A percentile compares a stretch with the other conserved stretches of the same genome.
phyloP scores from a whole-genome alignment of 73 alveolate species.

The Urostyla sp. region DNA sequence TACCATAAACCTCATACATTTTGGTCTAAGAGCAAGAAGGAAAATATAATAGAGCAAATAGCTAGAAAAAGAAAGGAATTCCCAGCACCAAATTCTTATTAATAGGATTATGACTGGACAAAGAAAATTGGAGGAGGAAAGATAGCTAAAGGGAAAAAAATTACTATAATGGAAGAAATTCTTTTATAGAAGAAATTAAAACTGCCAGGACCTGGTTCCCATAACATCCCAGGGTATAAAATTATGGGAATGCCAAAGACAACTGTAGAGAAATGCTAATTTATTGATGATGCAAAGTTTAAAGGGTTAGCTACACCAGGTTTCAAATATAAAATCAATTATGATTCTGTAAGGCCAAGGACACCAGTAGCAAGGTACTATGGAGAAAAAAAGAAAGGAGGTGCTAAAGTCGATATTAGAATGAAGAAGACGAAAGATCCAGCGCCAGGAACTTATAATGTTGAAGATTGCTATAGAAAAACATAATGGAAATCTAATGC shows the following conservation, averaged over 20 bases:
- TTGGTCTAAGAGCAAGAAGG: conserved; percentile 55
- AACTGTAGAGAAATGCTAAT: conserved; percentile 20
- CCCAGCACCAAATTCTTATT: conserved; percentile 38
- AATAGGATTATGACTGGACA: conserved; percentile 30
- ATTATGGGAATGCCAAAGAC: conserved; percentile 12
- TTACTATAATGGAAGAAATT: conserved; percentile 27
- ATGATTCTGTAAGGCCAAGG: conserved; percentile 38
- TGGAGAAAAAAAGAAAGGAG: neutral
- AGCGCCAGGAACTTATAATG: conserved; percentile 53
- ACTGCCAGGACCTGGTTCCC: conserved; percentile 49
- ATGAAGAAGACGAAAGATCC: conserved; percentile 52
- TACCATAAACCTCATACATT: conserved; percentile 32
- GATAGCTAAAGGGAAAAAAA: conserved; percentile 27
- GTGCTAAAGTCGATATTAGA: neutral
- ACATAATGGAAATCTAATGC: conserved; percentile 44
- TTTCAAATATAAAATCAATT: conserved; percentile 40
- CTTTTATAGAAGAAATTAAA: neutral
- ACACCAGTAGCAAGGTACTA: conserved; percentile 45
- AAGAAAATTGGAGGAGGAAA: conserved; percentile 27
- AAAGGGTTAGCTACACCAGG: conserved; percentile 45
- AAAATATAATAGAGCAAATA: conserved; percentile 47
- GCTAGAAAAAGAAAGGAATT: conserved; percentile 45
- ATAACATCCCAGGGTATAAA: conserved; percentile 18
- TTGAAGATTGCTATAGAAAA: conserved; percentile 45
- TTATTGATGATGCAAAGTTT: conserved; percentile 34